Conservation (phyloP, 1,139 yeast species). For the Pneumocystis jirovecii region DNA sequence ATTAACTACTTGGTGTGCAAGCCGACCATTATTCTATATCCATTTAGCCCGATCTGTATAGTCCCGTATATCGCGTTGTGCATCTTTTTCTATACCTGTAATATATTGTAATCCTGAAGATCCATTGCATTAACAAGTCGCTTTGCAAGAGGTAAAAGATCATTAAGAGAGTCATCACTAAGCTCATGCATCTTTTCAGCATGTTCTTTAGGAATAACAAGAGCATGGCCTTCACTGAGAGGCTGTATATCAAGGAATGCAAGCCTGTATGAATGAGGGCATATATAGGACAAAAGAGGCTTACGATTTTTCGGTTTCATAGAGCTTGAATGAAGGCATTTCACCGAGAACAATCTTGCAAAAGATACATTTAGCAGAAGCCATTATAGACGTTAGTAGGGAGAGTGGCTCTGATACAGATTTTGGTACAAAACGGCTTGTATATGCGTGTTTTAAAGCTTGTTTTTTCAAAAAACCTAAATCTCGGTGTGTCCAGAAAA, state of each 20-base stretch:
- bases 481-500: neutral
- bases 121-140: constrained; percentile 57
- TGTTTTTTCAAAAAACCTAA: neutral
- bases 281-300: neutral
- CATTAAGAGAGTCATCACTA: constrained; percentile 79
- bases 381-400: neutral
- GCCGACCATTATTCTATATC: constrained; percentile 63
- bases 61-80: neutral
- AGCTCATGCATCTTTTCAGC: constrained; percentile 83
- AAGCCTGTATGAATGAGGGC: constrained; percentile 27
- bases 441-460: too few relatives aligned
- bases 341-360: constrained; percentile 79
- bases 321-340: constrained; percentile 75
- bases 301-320: constrained; percentile 53
- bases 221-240: constrained; percentile 70
- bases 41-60: neutral
- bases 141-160: constrained; percentile 74
- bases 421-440: neutral
- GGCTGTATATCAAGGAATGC: constrained; percentile 91
- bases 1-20: constrained; percentile 83
- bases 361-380: constrained; percentile 45
- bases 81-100: constrained; percentile 27
- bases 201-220: constrained; percentile 72
- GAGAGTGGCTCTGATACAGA: neutral
- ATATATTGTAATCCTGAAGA: constrained; percentile 69